phyloP scores from a whole-genome alignment of 495 filamentous ascomycete species.

The Melanomma pulvis-pyrius region DNA sequence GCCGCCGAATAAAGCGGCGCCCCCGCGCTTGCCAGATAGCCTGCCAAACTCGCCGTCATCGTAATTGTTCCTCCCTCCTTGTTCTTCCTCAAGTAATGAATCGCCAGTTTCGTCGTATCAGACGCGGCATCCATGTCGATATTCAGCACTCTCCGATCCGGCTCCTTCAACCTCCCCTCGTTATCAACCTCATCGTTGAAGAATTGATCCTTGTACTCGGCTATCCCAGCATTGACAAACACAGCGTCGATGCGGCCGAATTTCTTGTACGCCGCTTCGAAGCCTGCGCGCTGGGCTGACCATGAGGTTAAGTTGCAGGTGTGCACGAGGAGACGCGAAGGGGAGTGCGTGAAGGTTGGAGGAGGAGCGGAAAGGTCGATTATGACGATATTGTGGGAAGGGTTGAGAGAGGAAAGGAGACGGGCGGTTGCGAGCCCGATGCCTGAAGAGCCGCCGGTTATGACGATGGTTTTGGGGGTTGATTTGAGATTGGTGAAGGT shows the following conservation, averaged over 20 bases:
- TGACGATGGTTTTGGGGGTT: constrained; percentile 42
- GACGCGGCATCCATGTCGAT: constrained; percentile 43
- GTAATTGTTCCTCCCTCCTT: constrained; percentile 40
- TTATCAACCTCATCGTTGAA: constrained; percentile 39
- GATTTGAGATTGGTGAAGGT: constrained; percentile 19
- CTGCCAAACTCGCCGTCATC: constrained; percentile 42
- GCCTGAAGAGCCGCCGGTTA: constrained; percentile 44
- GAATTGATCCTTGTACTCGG: constrained; percentile 44
- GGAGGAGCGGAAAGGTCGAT: constrained; percentile 36
- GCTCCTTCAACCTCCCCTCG: constrained; percentile 39
- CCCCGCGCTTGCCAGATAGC: constrained; percentile 43
- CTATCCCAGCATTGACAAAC: constrained; percentile 46
- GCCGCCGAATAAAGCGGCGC: constrained; percentile 44
- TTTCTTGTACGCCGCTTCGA: constrained; percentile 36
- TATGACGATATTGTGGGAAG: constrained; percentile 39
- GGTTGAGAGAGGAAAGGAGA: constrained; percentile 37
- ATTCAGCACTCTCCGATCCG: constrained; percentile 39
- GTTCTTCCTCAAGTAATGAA: constrained; percentile 43
- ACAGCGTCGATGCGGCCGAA: constrained; percentile 43
- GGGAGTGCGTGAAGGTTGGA: constrained; percentile 26
- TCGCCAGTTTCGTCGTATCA: constrained; percentile 42
- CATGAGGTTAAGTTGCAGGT: constrained; percentile 43
- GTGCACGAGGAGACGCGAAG: constrained; percentile 39
- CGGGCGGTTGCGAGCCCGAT: constrained; percentile 45
- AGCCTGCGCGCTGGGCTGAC: constrained; percentile 37